Base-by-base conservation (phyloP, 202 grass and related monocot genomes). In the Digitaria exilis region DNA sequence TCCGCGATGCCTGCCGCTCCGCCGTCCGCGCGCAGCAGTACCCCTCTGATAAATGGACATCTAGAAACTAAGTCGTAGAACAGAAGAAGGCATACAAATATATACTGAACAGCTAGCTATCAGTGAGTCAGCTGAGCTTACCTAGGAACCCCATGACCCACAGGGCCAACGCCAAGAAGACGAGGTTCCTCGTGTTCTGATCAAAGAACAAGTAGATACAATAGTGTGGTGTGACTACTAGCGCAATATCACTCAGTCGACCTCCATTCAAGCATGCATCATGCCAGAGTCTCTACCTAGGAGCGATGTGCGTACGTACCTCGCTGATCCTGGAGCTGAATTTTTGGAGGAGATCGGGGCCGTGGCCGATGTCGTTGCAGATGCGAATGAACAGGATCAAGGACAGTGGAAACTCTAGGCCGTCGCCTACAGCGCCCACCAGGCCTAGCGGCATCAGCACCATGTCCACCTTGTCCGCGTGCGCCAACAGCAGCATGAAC, bases 11-110 rank as follows among this genome's bases (percentile, higher is more conserved):
- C 76, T 96, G 93, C 69, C 93, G 66, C 88, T 93, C 93, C 31
- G 83, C 93, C 68, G 93, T 96, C 46, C 90, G 69, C 9, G 93
- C 31, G 88, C 93, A 96, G 80, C 93, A 96, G 13, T 93, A 96
- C 3, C 88, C 90, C 93, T 96, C 93, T 96, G 67, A 11, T 2
- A n/a, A 3, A 37, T 37, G 5, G 14, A 4, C 45, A 48, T 21
- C 18, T 55, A 19, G 6, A 52, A 21, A 44, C 7, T 44, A 49
- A 49, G 15, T 15, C 16, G 46, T 49, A 49, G 4, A 15, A 49
- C 14, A 2, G 15, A 15, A 49, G 14, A 49, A 49, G 15, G 15
- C 46, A 49, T 16, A 18, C 46, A 49, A 4, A 18, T 37, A 37
- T 37, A n/a, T 14, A 17, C 4, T 49, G 46, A 17, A 49, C 43